These are phyloP conservation scores for Colletotrichum echinochloae DNA, from an alignment of 2,329 filamentous ascomycete species.

Conservation along the genomic window DNA sequence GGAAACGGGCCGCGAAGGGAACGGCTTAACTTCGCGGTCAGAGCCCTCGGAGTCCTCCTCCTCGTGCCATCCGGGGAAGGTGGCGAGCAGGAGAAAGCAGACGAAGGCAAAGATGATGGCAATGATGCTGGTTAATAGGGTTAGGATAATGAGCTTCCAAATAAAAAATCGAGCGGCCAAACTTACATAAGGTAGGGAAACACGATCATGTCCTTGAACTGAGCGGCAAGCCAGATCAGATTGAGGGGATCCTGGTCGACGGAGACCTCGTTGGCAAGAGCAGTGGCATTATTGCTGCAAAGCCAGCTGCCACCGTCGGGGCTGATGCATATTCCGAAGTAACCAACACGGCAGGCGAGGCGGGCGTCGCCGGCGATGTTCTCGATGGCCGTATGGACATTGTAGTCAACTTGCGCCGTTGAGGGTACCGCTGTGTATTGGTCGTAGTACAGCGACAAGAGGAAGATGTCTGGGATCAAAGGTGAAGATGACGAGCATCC, in stretches of 20 bases:
- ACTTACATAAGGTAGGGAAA: conserved; percentile 95
- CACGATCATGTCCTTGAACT: conserved; percentile 98
- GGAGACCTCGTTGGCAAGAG: conserved; percentile 87
- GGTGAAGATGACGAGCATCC: conserved; percentile 98
- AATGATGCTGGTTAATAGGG: conserved; percentile 76
- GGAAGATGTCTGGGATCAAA: conserved; percentile 93
- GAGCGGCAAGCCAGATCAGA: conserved; percentile 94
- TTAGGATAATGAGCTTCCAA: conserved; percentile 35
- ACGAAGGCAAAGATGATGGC: conserved; percentile 97
- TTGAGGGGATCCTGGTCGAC: conserved; percentile 97
- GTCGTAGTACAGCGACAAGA: conserved; percentile 98
- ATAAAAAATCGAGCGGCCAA: background rate
- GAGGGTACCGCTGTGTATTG: conserved; percentile 84
- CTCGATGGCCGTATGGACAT: conserved; percentile 83
- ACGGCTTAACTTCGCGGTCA: conserved; percentile 92
- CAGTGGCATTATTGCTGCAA: conserved; percentile 97
- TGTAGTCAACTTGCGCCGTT: conserved; percentile 90
- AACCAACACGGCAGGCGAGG: conserved; percentile 92
- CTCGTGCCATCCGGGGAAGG: conserved; percentile 98
- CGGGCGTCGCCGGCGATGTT: conserved; percentile 89
- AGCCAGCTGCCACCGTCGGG: conserved; percentile 91
- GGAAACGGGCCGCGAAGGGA: conserved; percentile 91
- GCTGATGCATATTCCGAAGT: conserved; percentile 97
- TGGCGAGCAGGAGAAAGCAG: conserved; percentile 93
- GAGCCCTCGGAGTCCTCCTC: conserved; percentile 84